phyloP scores from a whole-genome alignment of 129 eudicot species.

The Deinandra increscens region DNA sequence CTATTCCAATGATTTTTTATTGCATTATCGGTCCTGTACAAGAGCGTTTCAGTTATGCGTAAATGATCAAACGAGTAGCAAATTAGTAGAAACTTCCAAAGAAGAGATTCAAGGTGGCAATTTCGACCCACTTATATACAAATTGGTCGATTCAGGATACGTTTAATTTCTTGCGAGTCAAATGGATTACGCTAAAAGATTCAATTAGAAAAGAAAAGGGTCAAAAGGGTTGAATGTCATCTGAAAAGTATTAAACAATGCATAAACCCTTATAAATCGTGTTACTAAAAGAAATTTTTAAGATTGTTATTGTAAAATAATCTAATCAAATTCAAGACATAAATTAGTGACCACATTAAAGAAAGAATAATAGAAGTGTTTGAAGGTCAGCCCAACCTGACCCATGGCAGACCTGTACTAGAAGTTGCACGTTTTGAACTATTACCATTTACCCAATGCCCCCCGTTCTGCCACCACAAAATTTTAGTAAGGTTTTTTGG shows the following conservation, averaged over 20 bases:
- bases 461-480: not conserved
- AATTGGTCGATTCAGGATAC: not conserved
- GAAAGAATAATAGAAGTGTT: not conserved
- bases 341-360: not conserved
- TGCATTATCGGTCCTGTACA: slow-evolving; percentile 81
- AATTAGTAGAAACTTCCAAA: not conserved
- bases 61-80: not conserved
- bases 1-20: slow-evolving; percentile 98
- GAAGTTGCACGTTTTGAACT: not conserved
- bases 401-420: not conserved
- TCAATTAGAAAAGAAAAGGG: not conserved
- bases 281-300: not conserved
- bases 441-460: not conserved
- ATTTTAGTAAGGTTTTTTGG: not conserved
- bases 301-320: not conserved
- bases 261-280: not conserved
- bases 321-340: not conserved
- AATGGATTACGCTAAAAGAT: not conserved
- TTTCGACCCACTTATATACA: not conserved
- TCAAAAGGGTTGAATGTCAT: not conserved
- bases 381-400: not conserved
- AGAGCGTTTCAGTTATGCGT: slow-evolving; percentile 1
- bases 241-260: not conserved
- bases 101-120: not conserved
- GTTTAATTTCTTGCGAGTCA: not conserved